These are phyloP conservation scores for Leavenworthia alabamica DNA, from an alignment of 345 rosid genomes.

Conservation along the genomic window DNA sequence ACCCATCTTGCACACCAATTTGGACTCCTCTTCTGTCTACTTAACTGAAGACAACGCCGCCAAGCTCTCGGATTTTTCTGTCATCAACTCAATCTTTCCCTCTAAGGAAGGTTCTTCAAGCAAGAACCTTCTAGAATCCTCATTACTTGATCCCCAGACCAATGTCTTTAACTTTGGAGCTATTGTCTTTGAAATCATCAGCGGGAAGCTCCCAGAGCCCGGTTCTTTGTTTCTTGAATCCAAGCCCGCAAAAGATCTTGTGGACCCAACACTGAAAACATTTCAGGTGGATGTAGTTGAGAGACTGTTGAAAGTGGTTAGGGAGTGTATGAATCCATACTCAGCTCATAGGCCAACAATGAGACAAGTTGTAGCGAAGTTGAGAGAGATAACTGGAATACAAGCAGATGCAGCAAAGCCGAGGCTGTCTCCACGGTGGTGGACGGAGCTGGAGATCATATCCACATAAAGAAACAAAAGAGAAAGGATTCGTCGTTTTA, in stretches of 20 bases:
- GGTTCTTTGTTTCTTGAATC: conserved; percentile 38
- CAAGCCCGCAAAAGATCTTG: conserved; percentile 41
- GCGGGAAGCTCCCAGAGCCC: conserved; percentile 57
- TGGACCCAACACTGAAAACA: conserved; percentile 59
- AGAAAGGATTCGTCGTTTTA: neutral
- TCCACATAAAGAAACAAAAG: conserved; percentile 45
- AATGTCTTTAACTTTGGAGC: conserved; percentile 65
- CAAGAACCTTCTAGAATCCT: conserved; percentile 40
- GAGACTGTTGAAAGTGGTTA: conserved; percentile 53
- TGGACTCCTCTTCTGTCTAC: conserved; percentile 64
- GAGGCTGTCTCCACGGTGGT: conserved; percentile 80
- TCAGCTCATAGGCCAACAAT: conserved; percentile 51
- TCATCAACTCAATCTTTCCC: conserved; percentile 43
- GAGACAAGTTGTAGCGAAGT: conserved; percentile 47
- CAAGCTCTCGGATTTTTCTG: conserved; percentile 71
- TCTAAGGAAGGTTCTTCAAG: conserved; percentile 39
- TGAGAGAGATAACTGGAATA: conserved; percentile 66
- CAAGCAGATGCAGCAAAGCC: conserved; percentile 69
- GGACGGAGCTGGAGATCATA: conserved; percentile 94
- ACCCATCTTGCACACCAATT: conserved; percentile 48
- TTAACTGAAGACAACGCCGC: conserved; percentile 94
- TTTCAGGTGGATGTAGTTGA: conserved; percentile 49
- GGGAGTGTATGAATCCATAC: conserved; percentile 56
- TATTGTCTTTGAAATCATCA: conserved; percentile 64
- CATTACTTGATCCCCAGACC: conserved; percentile 36